Base-by-base conservation (phyloP, 208 protist genomes). In the Willaertia magna region DNA sequence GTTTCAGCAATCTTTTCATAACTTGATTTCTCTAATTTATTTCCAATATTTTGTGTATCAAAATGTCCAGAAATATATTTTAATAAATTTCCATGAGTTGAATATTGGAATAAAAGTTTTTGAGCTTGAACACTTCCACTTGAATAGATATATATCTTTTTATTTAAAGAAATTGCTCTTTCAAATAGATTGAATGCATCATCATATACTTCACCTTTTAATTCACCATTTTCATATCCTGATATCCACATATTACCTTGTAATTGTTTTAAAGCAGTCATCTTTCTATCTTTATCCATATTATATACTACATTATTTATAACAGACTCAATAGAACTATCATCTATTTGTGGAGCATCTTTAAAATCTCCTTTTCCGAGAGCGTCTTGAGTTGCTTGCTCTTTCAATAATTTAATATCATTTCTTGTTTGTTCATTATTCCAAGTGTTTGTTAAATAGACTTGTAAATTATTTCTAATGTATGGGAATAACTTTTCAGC, bases 401-500 rank as follows among this genome's bases (percentile, higher is more conserved):
- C 34, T 20, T 26, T 20, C 11, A 84, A 20, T 34, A 16, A 18
- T 67, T 26, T n/a, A 47, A 67, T 30, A 26, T 84, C 46, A 12
- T 59, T 74, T 67, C 20, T 55, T 52, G 79, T 84, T 67, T 67
- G 9, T 74, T 84, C 39, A n/a, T 4, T 18, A 2, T 44, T 39
- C 30, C 30, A 84, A 39, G 26, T 84, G 3, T 74, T 9, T 34
- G 6, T 16, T 3, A 92, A 52, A 67, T 87, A 86, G 39, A 20
- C n/a, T 3, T 34, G 34, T 18, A 93, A 26, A 46, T 88, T n/a
- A 0, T 49, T 44, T 51, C 79, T 74, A 46, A 88, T 75, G 52
- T 88, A 91, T 43, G 87, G 87, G 59, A 93, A 93, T 34, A 92
- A 51, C 26, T 86, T 89, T 48, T 92, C 85, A 83, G 87, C 55